These are phyloP conservation scores for Saccharomyces hybrid DNA, from an alignment of 1,139 yeast species.

Conservation along the genomic window DNA sequence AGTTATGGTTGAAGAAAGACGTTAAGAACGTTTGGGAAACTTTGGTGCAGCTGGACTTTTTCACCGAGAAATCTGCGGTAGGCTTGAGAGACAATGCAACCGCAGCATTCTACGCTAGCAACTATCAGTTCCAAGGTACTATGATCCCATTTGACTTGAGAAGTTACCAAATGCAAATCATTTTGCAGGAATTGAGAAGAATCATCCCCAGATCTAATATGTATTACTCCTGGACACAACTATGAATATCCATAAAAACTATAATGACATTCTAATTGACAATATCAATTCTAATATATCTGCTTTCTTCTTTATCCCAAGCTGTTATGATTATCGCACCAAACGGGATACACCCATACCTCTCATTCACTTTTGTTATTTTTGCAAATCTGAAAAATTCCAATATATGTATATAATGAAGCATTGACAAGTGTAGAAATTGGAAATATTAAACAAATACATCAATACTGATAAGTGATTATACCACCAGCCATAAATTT, in stretches of 20 bases:
- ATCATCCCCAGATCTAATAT: conserved; percentile 27
- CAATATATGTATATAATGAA: too few species aligned
- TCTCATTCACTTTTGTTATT: too few species aligned
- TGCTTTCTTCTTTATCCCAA: neutral
- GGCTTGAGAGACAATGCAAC: conserved; percentile 28
- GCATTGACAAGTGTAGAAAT: too few species aligned
- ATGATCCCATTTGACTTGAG: conserved; percentile 29
- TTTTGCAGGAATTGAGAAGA: conserved; percentile 28
- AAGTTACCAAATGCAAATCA: conserved; percentile 24
- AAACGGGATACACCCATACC: too few species aligned
- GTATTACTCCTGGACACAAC: conserved; percentile 30
- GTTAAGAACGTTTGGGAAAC: conserved; percentile 51
- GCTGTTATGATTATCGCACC: too few species aligned
- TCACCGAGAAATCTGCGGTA: conserved; percentile 27
- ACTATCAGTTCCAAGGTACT: conserved; percentile 26
- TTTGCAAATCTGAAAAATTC: too few species aligned
- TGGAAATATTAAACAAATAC: neutral
- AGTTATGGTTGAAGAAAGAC: conserved; percentile 42
- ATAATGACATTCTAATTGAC: neutral
- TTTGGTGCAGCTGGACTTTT: conserved; percentile 21
- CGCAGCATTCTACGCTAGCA: conserved; percentile 31
- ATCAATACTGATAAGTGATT: too few species aligned
- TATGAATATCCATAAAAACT: conserved; percentile 10
- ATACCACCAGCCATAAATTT: neutral
- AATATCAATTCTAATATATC: neutral